These are phyloP conservation scores for Bertia moriformis DNA, from an alignment of 2,329 filamentous ascomycete species.

Conservation along the genomic window DNA sequence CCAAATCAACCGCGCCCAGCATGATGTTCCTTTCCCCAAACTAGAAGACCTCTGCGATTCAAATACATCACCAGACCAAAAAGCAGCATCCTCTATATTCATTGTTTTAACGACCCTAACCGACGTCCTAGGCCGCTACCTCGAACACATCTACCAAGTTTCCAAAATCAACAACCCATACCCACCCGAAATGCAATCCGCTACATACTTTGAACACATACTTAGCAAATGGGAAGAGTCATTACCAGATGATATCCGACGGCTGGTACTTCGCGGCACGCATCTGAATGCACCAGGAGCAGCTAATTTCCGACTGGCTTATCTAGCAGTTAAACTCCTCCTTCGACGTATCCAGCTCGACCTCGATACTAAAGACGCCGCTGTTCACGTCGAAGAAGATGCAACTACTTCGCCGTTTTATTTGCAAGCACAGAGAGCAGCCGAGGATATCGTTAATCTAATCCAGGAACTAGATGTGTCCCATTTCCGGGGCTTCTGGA, in stretches of 20 bases:
- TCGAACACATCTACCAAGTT: conserved; percentile 14
- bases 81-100: conserved; percentile 11
- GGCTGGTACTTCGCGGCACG: conserved; percentile 10
- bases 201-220: conserved; percentile 8
- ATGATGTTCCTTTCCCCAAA: conserved; percentile 15
- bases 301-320: conserved; percentile 18
- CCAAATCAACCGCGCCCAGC: conserved; percentile 16
- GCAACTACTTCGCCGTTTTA: conserved; percentile 4
- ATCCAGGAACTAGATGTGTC: conserved; percentile 13
- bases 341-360: conserved; percentile 14
- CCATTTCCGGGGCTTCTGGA: conserved; percentile 16
- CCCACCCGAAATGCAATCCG: background rate
- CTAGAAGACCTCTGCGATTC: conserved; percentile 5
- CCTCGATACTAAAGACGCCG: conserved; percentile 4
- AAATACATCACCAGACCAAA: conserved; percentile 1
- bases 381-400: too few relatives aligned
- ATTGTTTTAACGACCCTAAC: conserved; percentile 14
- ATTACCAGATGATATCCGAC: conserved; percentile 8
- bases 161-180: conserved; percentile 4
- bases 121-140: conserved; percentile 12
- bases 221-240: conserved; percentile 14
- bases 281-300: conserved; percentile 10
- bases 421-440: conserved; percentile 11
- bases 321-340: conserved; percentile 17
- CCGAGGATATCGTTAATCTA: conserved; percentile 15